phyloP scores from a whole-genome alignment of 2,329 filamentous ascomycete genomes.

The Venturia asperata region DNA sequence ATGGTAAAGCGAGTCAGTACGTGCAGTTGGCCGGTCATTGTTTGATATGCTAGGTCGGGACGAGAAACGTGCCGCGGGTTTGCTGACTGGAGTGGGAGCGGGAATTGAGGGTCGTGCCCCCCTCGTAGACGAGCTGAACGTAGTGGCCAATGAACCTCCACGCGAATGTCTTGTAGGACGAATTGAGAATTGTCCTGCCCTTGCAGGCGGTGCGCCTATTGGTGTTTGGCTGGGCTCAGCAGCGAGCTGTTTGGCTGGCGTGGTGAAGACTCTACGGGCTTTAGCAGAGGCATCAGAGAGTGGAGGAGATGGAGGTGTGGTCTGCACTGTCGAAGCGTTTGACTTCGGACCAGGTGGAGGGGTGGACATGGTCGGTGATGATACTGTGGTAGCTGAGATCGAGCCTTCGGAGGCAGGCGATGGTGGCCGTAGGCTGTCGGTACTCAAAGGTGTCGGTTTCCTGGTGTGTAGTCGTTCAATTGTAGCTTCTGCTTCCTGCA shows the following conservation, averaged over 20 bases:
- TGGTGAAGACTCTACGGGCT: slow-evolving; percentile 42
- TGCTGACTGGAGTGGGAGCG: slow-evolving; percentile 25
- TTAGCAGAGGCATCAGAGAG: slow-evolving; percentile 68
- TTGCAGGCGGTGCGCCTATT: neutral
- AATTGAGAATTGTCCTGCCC: slow-evolving; percentile 40
- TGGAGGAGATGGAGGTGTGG: slow-evolving; percentile 86
- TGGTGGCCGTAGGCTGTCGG: slow-evolving; percentile 46
- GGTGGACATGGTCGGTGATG: slow-evolving; percentile 83
- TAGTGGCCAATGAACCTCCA: slow-evolving; percentile 43
- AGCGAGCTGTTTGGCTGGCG: slow-evolving; percentile 13
- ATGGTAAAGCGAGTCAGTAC: slow-evolving; percentile 74
- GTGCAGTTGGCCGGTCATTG: slow-evolving; percentile 39
- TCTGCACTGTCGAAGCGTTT: slow-evolving; percentile 55
- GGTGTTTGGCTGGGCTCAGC: slow-evolving; percentile 17
- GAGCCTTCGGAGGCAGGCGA: slow-evolving; percentile 73
- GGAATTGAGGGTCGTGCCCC: neutral
- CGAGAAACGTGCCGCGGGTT: slow-evolving; percentile 29
- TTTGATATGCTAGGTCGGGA: slow-evolving; percentile 39
- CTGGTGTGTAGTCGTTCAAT: slow-evolving; percentile 44
- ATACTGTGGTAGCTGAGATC: slow-evolving; percentile 53
- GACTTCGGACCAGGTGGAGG: slow-evolving; percentile 64
- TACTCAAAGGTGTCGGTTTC: slow-evolving; percentile 45
- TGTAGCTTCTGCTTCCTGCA: slow-evolving; percentile 60
- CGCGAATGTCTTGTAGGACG: slow-evolving; percentile 46
- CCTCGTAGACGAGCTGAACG: slow-evolving; percentile 10